phyloP scores from a whole-genome alignment of 495 filamentous ascomycete species.

The Viridothelium virens region DNA sequence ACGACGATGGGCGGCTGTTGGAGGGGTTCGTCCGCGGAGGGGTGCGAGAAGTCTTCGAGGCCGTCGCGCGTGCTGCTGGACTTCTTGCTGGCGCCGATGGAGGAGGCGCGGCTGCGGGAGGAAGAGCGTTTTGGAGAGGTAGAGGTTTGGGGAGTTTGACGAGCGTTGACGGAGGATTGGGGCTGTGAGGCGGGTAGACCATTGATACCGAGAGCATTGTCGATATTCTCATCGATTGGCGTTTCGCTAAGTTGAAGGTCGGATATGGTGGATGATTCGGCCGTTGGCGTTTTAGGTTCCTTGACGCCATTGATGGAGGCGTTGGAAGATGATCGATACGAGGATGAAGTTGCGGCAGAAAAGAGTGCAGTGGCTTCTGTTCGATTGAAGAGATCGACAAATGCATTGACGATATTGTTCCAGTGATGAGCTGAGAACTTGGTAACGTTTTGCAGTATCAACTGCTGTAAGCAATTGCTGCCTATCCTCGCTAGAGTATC shows the following conservation, averaged over 20 bases:
- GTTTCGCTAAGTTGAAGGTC: conserved; percentile 25
- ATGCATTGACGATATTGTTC: conserved; percentile 86
- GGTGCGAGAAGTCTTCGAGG: conserved; percentile 68
- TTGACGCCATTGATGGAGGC: conserved; percentile 18
- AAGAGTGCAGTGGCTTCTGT: conserved; percentile 94
- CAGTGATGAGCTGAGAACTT: conserved; percentile 86
- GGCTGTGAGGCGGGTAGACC: conserved; percentile 24
- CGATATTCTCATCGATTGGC: conserved; percentile 21
- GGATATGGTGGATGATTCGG: conserved; percentile 22
- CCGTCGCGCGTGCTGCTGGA: conserved; percentile 14
- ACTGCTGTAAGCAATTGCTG: conserved; percentile 91
- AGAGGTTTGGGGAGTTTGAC: background rate
- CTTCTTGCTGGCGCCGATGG: conserved; percentile 20
- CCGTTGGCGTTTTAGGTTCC: conserved; percentile 20
- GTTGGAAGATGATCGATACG: conserved; percentile 20
- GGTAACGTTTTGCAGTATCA: conserved; percentile 89
- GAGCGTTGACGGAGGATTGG: conserved; percentile 13
- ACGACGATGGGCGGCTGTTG: conserved; percentile 86
- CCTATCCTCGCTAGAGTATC: conserved; percentile 97
- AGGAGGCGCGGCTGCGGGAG: conserved; percentile 21
- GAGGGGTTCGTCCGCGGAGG: conserved; percentile 52
- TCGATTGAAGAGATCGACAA: conserved; percentile 87
- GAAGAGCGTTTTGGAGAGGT: background rate
- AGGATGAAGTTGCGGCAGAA: conserved; percentile 61
- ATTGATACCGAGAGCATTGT: conserved; percentile 36